phyloP scores from a whole-genome alignment of 176 grass and related monocot species.

The Eremochloa ophiuroides region DNA sequence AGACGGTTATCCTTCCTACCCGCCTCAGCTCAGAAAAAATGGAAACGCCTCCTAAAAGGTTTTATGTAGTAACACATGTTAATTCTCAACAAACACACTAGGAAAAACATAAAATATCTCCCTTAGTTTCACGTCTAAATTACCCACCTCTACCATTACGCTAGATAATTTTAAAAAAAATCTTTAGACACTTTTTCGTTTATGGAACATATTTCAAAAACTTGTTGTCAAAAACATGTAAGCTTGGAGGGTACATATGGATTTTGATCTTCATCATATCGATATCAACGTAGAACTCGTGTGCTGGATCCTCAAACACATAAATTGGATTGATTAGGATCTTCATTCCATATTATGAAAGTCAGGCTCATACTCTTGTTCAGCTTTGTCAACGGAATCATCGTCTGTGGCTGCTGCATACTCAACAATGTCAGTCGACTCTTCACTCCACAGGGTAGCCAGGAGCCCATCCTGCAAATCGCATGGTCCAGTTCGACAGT shows the following conservation, averaged over 20 bases:
- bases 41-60: no score
- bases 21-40: no score
- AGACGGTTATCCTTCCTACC: no score
- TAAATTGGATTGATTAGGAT: neutral
- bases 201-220: no score
- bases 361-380: neutral
- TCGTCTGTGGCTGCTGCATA: neutral
- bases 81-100: no score
- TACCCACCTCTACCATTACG: no score
- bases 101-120: no score
- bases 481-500: neutral
- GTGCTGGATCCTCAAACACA: neutral
- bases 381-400: neutral
- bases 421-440: neutral
- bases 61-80: no score
- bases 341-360: neutral
- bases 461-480: neutral
- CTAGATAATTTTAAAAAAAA: no score
- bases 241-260: neutral
- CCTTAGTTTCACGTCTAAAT: no score
- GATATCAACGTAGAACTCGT: neutral
- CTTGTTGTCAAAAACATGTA: neutral
- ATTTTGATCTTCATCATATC: neutral
- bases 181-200: no score
- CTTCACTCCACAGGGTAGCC: neutral